Conservation (phyloP, 2,329 filamentous ascomycete genomes). For the Tolypocladium album region DNA sequence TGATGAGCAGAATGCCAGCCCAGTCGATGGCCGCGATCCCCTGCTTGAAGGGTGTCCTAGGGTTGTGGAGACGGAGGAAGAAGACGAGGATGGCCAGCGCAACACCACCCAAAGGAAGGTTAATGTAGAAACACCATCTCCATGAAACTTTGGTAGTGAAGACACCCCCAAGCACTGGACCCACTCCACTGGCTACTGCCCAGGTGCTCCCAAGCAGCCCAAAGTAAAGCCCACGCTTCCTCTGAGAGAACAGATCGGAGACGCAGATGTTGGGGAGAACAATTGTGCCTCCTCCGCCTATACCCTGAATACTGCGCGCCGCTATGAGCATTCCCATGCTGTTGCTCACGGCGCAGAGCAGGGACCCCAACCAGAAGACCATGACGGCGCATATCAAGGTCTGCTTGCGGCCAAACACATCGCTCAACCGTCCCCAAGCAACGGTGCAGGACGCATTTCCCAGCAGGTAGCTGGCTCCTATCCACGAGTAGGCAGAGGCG, state of each 20-base stretch:
- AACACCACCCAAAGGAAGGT: slow-evolving; percentile 38
- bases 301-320: slow-evolving; percentile 44
- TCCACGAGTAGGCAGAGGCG: slow-evolving; percentile 52
- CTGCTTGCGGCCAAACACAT: slow-evolving; percentile 49
- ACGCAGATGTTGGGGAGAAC: slow-evolving; percentile 50
- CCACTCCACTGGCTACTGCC: slow-evolving; percentile 55
- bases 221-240: slow-evolving; percentile 40
- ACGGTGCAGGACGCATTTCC: slow-evolving; percentile 57
- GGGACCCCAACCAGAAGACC: slow-evolving; percentile 43
- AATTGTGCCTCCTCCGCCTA: slow-evolving; percentile 46
- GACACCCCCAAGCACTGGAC: slow-evolving; percentile 57
- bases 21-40: slow-evolving; percentile 56
- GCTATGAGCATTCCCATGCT: slow-evolving; percentile 43
- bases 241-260: slow-evolving; percentile 43
- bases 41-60: slow-evolving; percentile 48
- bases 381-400: slow-evolving; percentile 37
- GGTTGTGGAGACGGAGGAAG: slow-evolving; percentile 58
- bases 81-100: slow-evolving; percentile 42
- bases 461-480: slow-evolving; percentile 63
- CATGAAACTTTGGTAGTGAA: slow-evolving; percentile 55
- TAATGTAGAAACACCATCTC: slow-evolving; percentile 63
- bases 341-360: slow-evolving; percentile 39
- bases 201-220: slow-evolving; percentile 45
- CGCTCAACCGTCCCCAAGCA: slow-evolving; percentile 56
- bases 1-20: slow-evolving; percentile 45